phyloP scores from a whole-genome alignment of 108 stramenopile genomes.

The Skeletonema tropicum region DNA sequence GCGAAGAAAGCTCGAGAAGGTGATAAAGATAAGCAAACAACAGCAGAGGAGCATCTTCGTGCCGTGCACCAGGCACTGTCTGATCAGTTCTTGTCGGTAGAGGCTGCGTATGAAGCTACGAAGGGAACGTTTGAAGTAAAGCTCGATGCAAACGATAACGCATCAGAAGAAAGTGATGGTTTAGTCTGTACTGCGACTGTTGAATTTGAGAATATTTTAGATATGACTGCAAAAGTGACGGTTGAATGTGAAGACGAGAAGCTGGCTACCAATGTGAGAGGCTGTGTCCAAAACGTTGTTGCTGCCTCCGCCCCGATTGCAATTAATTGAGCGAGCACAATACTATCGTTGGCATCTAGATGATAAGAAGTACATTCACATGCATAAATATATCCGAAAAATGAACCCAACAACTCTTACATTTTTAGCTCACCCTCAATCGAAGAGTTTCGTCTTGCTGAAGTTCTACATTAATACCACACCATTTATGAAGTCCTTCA shows the following conservation, averaged over 20 bases:
- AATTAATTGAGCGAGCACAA: constrained; percentile 8
- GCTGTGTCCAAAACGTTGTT: constrained; percentile 67
- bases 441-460: too few relatives aligned
- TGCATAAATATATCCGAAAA: not conserved
- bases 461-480: too few relatives aligned
- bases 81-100: constrained; percentile 80
- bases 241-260: constrained; percentile 82
- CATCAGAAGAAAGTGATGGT: constrained; percentile 9
- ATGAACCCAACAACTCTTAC: too few relatives aligned
- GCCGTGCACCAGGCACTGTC: constrained; percentile 61
- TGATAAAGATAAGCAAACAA: constrained; percentile 39
- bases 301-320: constrained; percentile 52
- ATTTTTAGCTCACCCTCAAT: too few relatives aligned
- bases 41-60: constrained; percentile 54
- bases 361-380: not conserved
- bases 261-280: constrained; percentile 73
- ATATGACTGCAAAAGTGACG: constrained; percentile 65
- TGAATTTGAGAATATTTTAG: constrained; percentile 56
- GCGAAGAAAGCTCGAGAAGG: constrained; percentile 48
- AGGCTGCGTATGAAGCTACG: constrained; percentile 80
- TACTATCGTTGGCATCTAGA: not conserved
- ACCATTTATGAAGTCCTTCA: too few relatives aligned
- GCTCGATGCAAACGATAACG: constrained; percentile 63
- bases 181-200: constrained; percentile 71
- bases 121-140: constrained; percentile 75